Base-by-base conservation (phyloP, 345 rosid species). In the Carallia pectinifolia region DNA sequence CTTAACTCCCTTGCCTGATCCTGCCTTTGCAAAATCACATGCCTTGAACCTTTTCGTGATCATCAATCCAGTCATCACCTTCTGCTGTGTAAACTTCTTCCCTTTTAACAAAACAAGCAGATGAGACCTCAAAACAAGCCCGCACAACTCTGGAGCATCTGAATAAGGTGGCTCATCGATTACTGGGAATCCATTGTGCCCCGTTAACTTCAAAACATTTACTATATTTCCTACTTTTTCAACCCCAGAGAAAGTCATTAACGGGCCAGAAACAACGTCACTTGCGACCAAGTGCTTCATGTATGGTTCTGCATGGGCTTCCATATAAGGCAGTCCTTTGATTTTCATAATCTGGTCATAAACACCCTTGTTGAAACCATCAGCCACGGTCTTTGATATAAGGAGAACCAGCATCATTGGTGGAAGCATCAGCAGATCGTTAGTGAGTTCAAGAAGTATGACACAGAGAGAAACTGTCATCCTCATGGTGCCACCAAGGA, bases 401-500 rank as follows among this genome's bases (percentile, higher is more conserved):
- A 93, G 89, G 70, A 93, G 96, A 38, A 89, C 96, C 3, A 93
- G 78, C 98, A 93, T 93, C 67, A 93, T 85, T 76, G 88, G 61
- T 15, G 98, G 98, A 40, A 93, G 86, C 96, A 93, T 88, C 63
- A 91, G 76, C 19, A 93, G 85, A 59, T 87, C 83, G 13, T 93
- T 89, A 18, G 97, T 91, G 36, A 93, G 98, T 64, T 91, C 98
- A 12, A 93, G 96, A 48, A 93, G 90, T 77, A 93, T 91, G 64
- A 93, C 87, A 64, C 97, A 91, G 1, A 93, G 80, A 56, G 98
- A 93, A 60, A 93, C 98, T 0, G 97, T 93, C 98, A 91, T 93
- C 66, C 98, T 89, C 98, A 93, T 93, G 33, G 98, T 91, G 70
- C 97, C 98, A 52, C 98, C 98, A 4, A 93, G 94, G 82, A 91